Percentiles rank a stretch among this genome's conserved stretches.
Conservation (phyloP, 345 rosid species). For the Hirschfeldia incana region DNA sequence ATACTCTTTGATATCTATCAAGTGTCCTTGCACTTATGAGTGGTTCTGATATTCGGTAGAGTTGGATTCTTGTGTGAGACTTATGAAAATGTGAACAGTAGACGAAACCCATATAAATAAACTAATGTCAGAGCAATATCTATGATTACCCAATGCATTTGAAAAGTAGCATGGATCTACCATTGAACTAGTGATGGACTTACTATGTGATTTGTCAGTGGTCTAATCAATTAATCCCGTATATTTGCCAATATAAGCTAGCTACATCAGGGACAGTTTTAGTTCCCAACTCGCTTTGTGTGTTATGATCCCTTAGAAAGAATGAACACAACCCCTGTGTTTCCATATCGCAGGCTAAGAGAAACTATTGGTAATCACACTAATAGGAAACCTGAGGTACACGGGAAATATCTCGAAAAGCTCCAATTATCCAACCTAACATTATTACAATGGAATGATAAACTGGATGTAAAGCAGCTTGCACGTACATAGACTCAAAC, state of each 20-base stretch:
- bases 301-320: neutral
- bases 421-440: too few species aligned
- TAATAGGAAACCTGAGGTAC: too few species aligned
- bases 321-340: neutral
- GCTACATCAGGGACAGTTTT: neutral
- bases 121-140: neutral
- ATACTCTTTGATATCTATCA: conserved; percentile 15
- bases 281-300: neutral
- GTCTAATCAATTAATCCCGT: neutral
- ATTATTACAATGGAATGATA: too few species aligned
- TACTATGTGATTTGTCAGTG: neutral
- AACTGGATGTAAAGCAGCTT: too few species aligned
- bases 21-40: neutral
- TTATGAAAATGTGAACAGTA: neutral
- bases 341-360: too few species aligned
- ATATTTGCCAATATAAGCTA: neutral
- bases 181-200: neutral
- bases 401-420: too few species aligned
- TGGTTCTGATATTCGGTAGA: conserved; percentile 2
- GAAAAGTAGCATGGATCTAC: neutral
- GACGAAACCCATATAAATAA: neutral
- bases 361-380: neutral
- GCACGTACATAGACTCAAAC: too few species aligned
- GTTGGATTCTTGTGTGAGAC: neutral
- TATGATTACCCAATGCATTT: neutral